These are phyloP conservation scores for Pichia norvegensis DNA, from an alignment of 1,139 yeast species.

Conservation along the genomic window DNA sequence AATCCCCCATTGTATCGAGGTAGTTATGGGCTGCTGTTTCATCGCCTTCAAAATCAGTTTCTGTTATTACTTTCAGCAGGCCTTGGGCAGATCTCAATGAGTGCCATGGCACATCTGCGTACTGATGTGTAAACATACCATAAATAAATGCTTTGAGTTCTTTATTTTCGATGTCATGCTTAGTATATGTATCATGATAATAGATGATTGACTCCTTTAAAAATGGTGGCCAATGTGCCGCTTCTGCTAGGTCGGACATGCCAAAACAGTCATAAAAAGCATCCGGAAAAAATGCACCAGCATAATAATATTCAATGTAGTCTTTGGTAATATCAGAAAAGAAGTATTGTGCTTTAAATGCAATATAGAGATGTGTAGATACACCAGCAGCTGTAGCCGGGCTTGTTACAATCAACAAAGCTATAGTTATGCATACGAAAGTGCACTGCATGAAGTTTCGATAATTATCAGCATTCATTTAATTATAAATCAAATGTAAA, in stretches of 20 bases:
- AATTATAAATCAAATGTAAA: neutral
- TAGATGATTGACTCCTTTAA: slow-evolving; percentile 35
- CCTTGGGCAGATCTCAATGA: slow-evolving; percentile 48
- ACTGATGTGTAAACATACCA: slow-evolving; percentile 51
- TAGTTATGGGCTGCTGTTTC: slow-evolving; percentile 39
- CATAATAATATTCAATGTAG: slow-evolving; percentile 23
- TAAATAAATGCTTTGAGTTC: slow-evolving; percentile 42
- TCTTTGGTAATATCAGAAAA: slow-evolving; percentile 28
- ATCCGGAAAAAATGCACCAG: slow-evolving; percentile 60
- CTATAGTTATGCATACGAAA: neutral
- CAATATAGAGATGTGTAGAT: slow-evolving; percentile 35
- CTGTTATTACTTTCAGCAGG: slow-evolving; percentile 34
- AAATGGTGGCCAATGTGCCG: slow-evolving; percentile 60
- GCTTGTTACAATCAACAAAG: neutral
- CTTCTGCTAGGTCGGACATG: slow-evolving; percentile 45
- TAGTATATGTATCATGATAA: slow-evolving; percentile 31
- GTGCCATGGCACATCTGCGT: slow-evolving; percentile 58
- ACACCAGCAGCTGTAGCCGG: slow-evolving; percentile 19
- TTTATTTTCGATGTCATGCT: slow-evolving; percentile 15
- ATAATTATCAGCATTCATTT: neutral
- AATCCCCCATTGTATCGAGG: slow-evolving; percentile 54
- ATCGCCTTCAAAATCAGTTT: slow-evolving; percentile 45
- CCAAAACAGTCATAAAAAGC: slow-evolving; percentile 51
- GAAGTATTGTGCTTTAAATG: slow-evolving; percentile 29
- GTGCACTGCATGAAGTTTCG: neutral